These are phyloP conservation scores for Scytalidium lignicola DNA, from an alignment of 2,329 filamentous ascomycete genomes.

Conservation along the genomic window DNA sequence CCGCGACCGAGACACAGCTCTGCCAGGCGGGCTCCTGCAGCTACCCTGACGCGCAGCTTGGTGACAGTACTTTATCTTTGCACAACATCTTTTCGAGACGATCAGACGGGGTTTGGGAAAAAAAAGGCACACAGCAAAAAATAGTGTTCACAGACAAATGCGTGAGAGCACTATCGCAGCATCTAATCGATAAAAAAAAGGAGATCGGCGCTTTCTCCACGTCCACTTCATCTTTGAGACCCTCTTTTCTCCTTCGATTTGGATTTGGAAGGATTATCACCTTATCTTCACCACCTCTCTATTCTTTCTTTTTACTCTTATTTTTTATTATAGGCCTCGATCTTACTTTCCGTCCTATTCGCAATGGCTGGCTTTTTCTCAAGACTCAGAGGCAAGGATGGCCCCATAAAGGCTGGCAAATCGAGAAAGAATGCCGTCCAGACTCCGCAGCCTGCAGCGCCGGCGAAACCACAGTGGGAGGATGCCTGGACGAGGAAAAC, in stretches of 20 bases:
- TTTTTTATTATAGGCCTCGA: neutral
- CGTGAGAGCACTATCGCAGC: too few relatives aligned
- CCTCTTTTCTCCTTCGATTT: neutral
- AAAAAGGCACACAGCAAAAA: too few relatives aligned
- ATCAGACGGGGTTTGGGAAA: too few relatives aligned
- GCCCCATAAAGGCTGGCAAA: constrained; percentile 45
- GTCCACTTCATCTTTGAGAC: neutral
- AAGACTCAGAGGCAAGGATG: constrained; percentile 65
- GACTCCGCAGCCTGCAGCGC: constrained; percentile 41
- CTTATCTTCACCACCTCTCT: too few relatives aligned
- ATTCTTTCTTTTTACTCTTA: too few relatives aligned
- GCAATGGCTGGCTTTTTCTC: constrained; percentile 28
- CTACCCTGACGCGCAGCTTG: neutral
- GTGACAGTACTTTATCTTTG: neutral
- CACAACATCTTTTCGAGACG: neutral
- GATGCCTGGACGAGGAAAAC: constrained; percentile 80
- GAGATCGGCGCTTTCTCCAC: too few relatives aligned
- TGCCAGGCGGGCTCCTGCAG: neutral
- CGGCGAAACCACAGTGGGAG: constrained; percentile 74
- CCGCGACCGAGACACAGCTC: neutral
- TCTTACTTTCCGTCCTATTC: neutral
- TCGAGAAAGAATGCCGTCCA: constrained; percentile 59
- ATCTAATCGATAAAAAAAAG: too few relatives aligned
- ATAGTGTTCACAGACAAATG: too few relatives aligned
- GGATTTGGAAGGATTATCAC: too few relatives aligned